Evolutionary conservation across 345 rosid genomes (phyloP).

Genomic region (Bruguiera sexangula): DNA sequence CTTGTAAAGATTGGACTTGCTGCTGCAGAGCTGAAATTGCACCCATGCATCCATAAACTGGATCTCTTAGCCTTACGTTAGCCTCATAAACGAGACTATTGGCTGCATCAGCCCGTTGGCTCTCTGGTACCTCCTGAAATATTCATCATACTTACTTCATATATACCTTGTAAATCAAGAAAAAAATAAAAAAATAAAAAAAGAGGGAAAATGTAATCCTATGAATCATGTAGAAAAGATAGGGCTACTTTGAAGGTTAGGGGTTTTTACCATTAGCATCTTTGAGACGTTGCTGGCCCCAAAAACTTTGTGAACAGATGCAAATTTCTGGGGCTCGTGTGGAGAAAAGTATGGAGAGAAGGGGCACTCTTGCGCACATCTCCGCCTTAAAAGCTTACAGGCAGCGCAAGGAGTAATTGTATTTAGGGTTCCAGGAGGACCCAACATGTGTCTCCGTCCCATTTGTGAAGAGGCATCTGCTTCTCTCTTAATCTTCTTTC

Average conservation of each 20-base stretch:
- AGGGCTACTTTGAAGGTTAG: neutral
- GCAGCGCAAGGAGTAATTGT: constrained; percentile 97
- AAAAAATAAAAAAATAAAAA: neutral
- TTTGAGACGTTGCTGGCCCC: constrained; percentile 99
- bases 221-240: neutral
- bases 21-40: constrained; percentile 92
- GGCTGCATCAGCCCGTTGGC: constrained; percentile 80
- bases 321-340: constrained; percentile 90
- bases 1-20: constrained; percentile 75
- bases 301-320: constrained; percentile 90
- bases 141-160: neutral
- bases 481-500: constrained; percentile 81
- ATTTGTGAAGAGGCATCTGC: constrained; percentile 54
- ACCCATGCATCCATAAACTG: constrained; percentile 97
- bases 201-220: neutral
- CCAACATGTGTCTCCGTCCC: constrained; percentile 81
- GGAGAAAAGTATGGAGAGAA: constrained; percentile 97
- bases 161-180: too few relatives aligned
- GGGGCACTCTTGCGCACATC: constrained; percentile 97
- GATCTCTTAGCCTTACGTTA: constrained; percentile 90
- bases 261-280: constrained; percentile 65
- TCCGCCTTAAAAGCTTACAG: constrained; percentile 83
- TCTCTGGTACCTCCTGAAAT: constrained; percentile 76
- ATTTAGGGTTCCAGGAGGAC: constrained; percentile 76
- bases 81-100: constrained; percentile 96